These are phyloP conservation scores for Hypoxylon rubiginosum DNA, from an alignment of 2,329 filamentous ascomycete species.

Conservation along the genomic window DNA sequence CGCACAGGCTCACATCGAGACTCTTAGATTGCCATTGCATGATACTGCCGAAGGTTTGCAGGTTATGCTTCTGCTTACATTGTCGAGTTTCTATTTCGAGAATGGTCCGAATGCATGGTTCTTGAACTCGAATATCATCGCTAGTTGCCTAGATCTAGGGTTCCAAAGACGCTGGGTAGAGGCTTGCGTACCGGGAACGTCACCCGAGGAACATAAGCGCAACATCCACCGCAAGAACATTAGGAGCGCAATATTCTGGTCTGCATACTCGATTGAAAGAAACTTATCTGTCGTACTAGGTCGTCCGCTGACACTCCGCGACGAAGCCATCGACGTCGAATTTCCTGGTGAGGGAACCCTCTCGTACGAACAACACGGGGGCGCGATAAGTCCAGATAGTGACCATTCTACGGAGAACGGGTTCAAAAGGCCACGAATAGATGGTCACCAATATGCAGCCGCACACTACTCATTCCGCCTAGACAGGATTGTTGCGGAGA, in stretches of 20 bases:
- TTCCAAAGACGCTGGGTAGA: conserved; percentile 45
- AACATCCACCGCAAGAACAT: conserved; percentile 32
- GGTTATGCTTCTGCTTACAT: conserved; percentile 44
- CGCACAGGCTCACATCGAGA: conserved; percentile 42
- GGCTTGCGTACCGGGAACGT: conserved; percentile 7
- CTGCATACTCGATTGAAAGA: conserved; percentile 47
- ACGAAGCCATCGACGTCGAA: conserved; percentile 44
- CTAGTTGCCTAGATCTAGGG: conserved; percentile 47
- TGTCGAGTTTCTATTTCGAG: conserved; percentile 43
- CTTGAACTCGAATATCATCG: conserved; percentile 47
- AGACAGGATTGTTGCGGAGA: conserved; percentile 35
- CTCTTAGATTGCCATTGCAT: conserved; percentile 40
- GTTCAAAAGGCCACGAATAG: conserved; percentile 25
- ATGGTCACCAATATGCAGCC: conserved; percentile 31
- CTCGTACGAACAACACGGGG: conserved; percentile 1
- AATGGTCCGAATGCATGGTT: conserved; percentile 47
- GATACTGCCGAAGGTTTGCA: conserved; percentile 46
- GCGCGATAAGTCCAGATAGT: background rate
- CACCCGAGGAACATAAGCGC: conserved; percentile 7
- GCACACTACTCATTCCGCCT: conserved; percentile 37
- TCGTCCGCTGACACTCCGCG: conserved; percentile 47
- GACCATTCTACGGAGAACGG: conserved; percentile 1
- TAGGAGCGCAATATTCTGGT: conserved; percentile 49
- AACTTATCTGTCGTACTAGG: conserved; percentile 46
- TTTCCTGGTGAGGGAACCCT: conserved; percentile 27